Base-by-base conservation (phyloP, 2,329 filamentous ascomycete genomes). In the Clarireedia homoeocarpa region DNA sequence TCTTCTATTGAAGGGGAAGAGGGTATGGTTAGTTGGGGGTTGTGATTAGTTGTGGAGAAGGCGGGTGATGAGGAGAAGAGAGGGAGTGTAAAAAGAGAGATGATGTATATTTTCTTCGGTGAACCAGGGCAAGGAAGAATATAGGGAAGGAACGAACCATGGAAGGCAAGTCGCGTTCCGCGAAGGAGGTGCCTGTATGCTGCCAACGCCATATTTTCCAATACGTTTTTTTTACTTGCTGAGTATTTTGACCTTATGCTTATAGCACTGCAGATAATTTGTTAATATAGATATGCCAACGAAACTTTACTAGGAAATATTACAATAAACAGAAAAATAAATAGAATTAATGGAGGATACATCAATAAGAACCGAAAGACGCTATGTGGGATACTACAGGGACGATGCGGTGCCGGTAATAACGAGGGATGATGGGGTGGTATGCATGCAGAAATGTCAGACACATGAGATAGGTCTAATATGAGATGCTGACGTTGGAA, bases 181-280 rank as follows among this genome's bases (percentile, higher is more conserved):
- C 92, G 90, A 65, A 95, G 77, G 44, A 97, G 75, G 63, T 86
- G 79, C 67, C 91, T 79, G 74, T 96, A 97, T 39, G 89, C 90
- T 67, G 80, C 77, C 55, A 90, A 74, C 15, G 89, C 88, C 76
- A 91, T 83, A 51, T 65, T 58, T 54, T 27, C 27, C 70, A 52
- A 26, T 17, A 20, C 20, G 1, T 34, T 5, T 12, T 30, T 47
- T 47, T 10, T 30, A 15, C 30, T 34, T 34, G 10, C 27, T 26
- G 10, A 47, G 2, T n/a, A n/a, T 24, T 14, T 26, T 12, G 44
- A 17, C 4, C 12, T 24, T 44, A 10, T 44, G 23, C 7, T 23
- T 44, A 24, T 23, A 44, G 26, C 20, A 27, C 20, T 47, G 15
- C 4, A 47, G 10, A 15, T 15, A 2, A 26, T 47, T 47, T 47